Base-by-base conservation (phyloP, 2,329 filamentous ascomycete species). In the Diaporthe caulivora region DNA sequence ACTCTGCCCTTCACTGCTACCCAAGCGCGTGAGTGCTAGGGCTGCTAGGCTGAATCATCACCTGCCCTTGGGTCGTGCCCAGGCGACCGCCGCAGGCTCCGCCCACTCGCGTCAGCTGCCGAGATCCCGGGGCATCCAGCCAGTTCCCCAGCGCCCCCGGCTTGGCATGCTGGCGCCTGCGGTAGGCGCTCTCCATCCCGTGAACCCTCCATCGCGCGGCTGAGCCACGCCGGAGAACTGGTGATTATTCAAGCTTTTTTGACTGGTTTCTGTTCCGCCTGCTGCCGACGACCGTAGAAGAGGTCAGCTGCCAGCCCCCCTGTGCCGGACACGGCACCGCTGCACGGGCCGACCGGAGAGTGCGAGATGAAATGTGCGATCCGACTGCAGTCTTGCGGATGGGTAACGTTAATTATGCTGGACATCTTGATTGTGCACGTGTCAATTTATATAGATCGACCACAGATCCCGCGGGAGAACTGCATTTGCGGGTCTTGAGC, bases 21-120 rank as follows among this genome's bases (percentile, higher is more conserved):
- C 51, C 21, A 29, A 49, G 62, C 44, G 44, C 29, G 13, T 34
- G 44, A 21, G 31, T 29, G n/a, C 17, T 44, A 49, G 10, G 21
- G 10, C 40, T 29, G 47, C 37, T 10, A 70, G 65, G 72, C 67
- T 70, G 67, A 73, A 44, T 54, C 44, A 49, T 34, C 11, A 44
- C 55, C 55, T 51, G 40, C 40, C n/a, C 40, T 31, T 40, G 17
- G 40, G 24, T 11, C 2, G 2, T 40, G 58, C 58, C 40, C 58
- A 58, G 57, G 54, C 42, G 44, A 65, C 72, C 37, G 10, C 42
- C 65, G 72, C 67, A 57, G 57, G 34, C 47, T 44, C 69, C 69
- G 69, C 44, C 69, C 65, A 54, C 44, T 53, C 26, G 54, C 26
- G 62, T 74, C 70, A 69, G 70, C 70, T 62, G 54, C 70, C 72